Conservation (phyloP, 352 stramenopile genomes). For the Globisporangium canariense region DNA sequence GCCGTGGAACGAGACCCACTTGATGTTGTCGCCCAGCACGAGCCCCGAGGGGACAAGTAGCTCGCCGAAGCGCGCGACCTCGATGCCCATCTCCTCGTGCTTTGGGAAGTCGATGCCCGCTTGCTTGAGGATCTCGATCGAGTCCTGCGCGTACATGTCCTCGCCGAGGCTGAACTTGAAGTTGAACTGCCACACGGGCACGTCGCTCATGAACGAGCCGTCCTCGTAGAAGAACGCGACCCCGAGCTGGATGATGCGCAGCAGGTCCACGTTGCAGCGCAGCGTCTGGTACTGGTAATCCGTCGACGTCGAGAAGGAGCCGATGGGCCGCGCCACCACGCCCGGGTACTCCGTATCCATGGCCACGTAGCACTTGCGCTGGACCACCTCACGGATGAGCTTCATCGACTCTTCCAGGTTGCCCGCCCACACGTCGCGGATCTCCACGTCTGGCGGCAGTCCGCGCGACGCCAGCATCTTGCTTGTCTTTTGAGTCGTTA, state of each 20-base stretch:
- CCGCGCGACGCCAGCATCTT: slow-evolving; percentile 45
- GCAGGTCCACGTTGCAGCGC: slow-evolving; percentile 98
- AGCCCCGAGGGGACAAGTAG: slow-evolving; percentile 97
- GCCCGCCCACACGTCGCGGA: slow-evolving; percentile 91
- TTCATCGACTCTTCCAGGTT: slow-evolving; percentile 96
- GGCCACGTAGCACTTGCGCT: slow-evolving; percentile 96
- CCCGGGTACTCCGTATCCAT: slow-evolving; percentile 99
- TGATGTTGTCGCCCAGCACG: slow-evolving; percentile 97
- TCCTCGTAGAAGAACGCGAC: slow-evolving; percentile 96
- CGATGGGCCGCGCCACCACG: slow-evolving; percentile 97
- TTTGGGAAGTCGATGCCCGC: slow-evolving; percentile 97
- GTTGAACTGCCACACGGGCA: slow-evolving; percentile 99
- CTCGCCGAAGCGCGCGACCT: slow-evolving; percentile 96
- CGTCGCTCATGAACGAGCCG: slow-evolving; percentile 92
- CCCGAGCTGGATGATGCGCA: slow-evolving; percentile 98
- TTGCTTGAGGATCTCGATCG: slow-evolving; percentile 97
- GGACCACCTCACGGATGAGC: slow-evolving; percentile 94
- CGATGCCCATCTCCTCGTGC: slow-evolving; percentile 95
- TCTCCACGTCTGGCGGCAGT: slow-evolving; percentile 87
- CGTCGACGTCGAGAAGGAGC: slow-evolving; percentile 91
- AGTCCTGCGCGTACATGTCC: slow-evolving; percentile 99
- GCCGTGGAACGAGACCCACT: slow-evolving; percentile 99
- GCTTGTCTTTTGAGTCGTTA: background rate
- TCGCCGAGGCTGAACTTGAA: slow-evolving; percentile 98
- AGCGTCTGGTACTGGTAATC: slow-evolving; percentile 99